Evolutionary conservation across 305 asterid species (phyloP).

Genomic region (Rubia peregrina): DNA sequence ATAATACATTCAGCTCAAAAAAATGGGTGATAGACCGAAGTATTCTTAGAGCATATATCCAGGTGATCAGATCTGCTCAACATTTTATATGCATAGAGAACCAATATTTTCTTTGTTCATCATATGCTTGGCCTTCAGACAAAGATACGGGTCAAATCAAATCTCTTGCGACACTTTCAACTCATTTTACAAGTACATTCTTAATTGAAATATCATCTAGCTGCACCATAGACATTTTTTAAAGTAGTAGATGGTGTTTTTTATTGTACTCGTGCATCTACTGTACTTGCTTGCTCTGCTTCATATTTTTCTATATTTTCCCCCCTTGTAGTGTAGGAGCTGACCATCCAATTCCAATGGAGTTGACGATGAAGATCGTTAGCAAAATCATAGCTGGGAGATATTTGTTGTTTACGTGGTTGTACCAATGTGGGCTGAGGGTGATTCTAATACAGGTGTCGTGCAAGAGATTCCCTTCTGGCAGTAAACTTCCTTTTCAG

Average conservation of each 20-base stretch:
- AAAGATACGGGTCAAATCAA: slow-evolving; percentile 63
- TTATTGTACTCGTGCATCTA: neutral
- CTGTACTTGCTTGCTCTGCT: neutral
- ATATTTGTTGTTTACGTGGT: slow-evolving; percentile 69
- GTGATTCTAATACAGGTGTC: slow-evolving; percentile 63
- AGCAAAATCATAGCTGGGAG: slow-evolving; percentile 67
- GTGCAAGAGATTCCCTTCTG: slow-evolving; percentile 89
- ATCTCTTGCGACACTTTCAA: slow-evolving; percentile 1
- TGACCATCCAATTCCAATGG: slow-evolving; percentile 83
- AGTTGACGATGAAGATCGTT: slow-evolving; percentile 63
- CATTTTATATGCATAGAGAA: slow-evolving; percentile 80
- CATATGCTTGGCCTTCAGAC: slow-evolving; percentile 84
- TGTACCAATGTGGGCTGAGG: slow-evolving; percentile 96
- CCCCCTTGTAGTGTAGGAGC: slow-evolving; percentile 48
- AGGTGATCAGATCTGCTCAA: slow-evolving; percentile 88
- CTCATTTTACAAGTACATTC: neutral
- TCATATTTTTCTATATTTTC: slow-evolving; percentile 9
- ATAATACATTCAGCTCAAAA: slow-evolving; percentile 64
- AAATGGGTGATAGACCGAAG: slow-evolving; percentile 66
- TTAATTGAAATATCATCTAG: neutral
- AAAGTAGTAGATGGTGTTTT: neutral
- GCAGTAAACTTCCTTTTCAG: slow-evolving; percentile 40
- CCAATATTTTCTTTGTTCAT: slow-evolving; percentile 87
- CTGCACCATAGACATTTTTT: neutral
- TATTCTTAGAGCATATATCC: slow-evolving; percentile 81